phyloP scores from a whole-genome alignment of 345 rosid species.

The Aquilaria sinensis region DNA sequence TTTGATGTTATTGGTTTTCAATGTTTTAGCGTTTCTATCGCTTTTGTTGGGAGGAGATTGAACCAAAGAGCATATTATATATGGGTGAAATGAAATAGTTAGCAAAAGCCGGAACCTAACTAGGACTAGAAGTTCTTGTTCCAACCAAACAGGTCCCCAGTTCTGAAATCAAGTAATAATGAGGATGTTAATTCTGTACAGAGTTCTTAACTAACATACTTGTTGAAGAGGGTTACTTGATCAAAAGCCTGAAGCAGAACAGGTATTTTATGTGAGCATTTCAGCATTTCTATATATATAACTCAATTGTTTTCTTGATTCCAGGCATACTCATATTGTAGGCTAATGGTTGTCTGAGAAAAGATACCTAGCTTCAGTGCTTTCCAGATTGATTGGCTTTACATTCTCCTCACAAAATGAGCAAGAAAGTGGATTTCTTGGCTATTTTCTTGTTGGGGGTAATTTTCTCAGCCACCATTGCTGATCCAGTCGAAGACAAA shows the following conservation, averaged over 20 bases:
- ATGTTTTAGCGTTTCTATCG: slow-evolving; percentile 1
- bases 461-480: slow-evolving; percentile 24
- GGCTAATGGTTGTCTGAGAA: slow-evolving; percentile 17
- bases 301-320: too few relatives aligned
- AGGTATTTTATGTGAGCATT: slow-evolving; percentile 11
- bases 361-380: slow-evolving; percentile 3
- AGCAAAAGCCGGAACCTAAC: slow-evolving; percentile 22
- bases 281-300: not conserved
- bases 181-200: not conserved
- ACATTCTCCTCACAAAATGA: slow-evolving; percentile 15
- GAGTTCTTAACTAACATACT: not conserved
- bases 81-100: slow-evolving; percentile 22
- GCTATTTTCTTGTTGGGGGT: slow-evolving; percentile 33
- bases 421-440: slow-evolving; percentile 18
- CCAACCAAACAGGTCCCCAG: slow-evolving; percentile 12
- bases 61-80: slow-evolving; percentile 14
- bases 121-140: slow-evolving; percentile 13
- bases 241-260: not conserved
- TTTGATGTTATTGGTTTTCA: not conserved
- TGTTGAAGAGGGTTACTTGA: not conserved
- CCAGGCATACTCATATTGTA: slow-evolving; percentile 1
- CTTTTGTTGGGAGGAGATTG: slow-evolving; percentile 11
- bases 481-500: slow-evolving; percentile 59
- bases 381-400: not conserved
- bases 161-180: not conserved